These are phyloP conservation scores for Geranium incanum DNA, from an alignment of 441 rosid genomes.

Conservation along the genomic window DNA sequence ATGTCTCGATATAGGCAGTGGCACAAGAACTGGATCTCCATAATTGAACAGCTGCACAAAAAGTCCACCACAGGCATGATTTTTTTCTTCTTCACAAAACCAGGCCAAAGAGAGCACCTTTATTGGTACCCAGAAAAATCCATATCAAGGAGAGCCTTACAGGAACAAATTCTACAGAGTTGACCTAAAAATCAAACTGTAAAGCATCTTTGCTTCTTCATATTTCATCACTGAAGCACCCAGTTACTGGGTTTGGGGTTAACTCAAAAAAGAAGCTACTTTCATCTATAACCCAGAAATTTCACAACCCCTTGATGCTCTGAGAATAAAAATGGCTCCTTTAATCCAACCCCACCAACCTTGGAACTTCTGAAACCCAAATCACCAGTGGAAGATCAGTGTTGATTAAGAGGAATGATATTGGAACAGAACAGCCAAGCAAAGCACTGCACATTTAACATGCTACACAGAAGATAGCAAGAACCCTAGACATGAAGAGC, in stretches of 20 bases:
- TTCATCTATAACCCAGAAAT: not conserved
- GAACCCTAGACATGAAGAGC: not conserved
- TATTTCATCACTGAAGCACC: not conserved
- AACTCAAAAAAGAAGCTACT: conserved; percentile 1
- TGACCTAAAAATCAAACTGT: not conserved
- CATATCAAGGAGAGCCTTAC: not conserved
- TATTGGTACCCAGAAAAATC: not conserved
- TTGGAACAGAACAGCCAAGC: not conserved
- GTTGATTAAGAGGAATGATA: not conserved
- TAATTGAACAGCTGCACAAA: conserved; percentile 7
- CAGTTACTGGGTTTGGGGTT: not conserved
- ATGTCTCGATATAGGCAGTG: conserved; percentile 16
- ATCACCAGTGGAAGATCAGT: not conserved
- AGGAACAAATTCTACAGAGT: not conserved
- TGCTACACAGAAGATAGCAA: not conserved
- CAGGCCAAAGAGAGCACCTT: not conserved
- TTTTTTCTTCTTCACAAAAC: not conserved
- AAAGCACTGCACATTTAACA: not conserved
- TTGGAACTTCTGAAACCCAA: not conserved
- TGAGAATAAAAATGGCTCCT: not conserved
- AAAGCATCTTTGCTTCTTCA: not conserved
- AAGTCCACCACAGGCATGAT: not conserved
- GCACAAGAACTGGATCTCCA: conserved; percentile 12
- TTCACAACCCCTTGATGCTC: not conserved
- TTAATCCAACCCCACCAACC: not conserved